A percentile compares a stretch with the other conserved stretches of the same genome.
These are phyloP conservation scores for Epichloe uncinata DNA, from an alignment of 2,329 filamentous ascomycete species.

Conservation along the genomic window DNA sequence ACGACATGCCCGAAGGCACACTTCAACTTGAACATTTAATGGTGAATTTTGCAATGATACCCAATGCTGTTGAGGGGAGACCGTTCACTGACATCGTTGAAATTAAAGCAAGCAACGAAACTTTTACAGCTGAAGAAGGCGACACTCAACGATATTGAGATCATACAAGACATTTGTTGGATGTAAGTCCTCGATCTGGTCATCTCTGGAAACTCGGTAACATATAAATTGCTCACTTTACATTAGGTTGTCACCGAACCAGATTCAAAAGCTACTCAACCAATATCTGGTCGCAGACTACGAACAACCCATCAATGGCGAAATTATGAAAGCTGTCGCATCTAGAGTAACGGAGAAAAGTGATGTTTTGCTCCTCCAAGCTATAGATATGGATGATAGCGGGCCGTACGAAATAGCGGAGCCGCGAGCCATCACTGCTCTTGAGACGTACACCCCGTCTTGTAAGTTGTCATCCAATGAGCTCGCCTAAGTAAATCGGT, in stretches of 20 bases:
- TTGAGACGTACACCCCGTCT: constrained; percentile 96
- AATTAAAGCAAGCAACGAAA: constrained; percentile 70
- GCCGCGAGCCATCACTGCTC: constrained; percentile 83
- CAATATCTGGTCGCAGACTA: constrained; percentile 98
- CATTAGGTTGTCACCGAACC: constrained; percentile 81
- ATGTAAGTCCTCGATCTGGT: constrained; percentile 53
- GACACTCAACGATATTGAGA: constrained; percentile 97
- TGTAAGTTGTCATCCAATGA: constrained; percentile 45
- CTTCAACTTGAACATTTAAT: constrained; percentile 96
- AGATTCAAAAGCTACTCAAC: constrained; percentile 97
- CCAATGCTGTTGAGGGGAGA: constrained; percentile 14
- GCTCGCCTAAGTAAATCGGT: neutral
- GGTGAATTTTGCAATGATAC: constrained; percentile 34
- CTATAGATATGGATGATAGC: constrained; percentile 98
- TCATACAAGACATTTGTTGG: constrained; percentile 99
- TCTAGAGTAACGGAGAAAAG: constrained; percentile 97
- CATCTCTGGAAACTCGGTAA: neutral
- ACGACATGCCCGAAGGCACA: constrained; percentile 98
- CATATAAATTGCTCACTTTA: neutral
- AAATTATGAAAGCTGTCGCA: constrained; percentile 99
- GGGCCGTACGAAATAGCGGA: constrained; percentile 98
- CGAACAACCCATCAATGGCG: constrained; percentile 97
- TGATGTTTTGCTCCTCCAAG: constrained; percentile 81
- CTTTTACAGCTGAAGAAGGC: constrained; percentile 97
- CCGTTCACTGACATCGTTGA: constrained; percentile 24